Evolutionary conservation across 495 filamentous ascomycete genomes (phyloP).

Genomic region (Xylaria sp.): DNA sequence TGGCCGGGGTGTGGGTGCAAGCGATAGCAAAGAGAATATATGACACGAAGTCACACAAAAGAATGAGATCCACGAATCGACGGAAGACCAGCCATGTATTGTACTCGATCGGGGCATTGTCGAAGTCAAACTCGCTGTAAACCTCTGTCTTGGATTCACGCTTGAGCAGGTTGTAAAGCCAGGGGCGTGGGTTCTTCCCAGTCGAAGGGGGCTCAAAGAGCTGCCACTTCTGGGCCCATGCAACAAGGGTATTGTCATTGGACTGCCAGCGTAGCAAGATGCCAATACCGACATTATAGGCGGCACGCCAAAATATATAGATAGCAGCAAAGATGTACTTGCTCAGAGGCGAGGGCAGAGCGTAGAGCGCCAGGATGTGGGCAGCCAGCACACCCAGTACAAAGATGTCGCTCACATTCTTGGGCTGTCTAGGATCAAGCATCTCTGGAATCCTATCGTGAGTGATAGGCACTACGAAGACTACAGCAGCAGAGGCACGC

Average conservation of each 20-base stretch:
- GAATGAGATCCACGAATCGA: constrained; percentile 90
- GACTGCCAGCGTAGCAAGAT: constrained; percentile 89
- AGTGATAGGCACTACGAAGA: constrained; percentile 94
- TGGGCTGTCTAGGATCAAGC: constrained; percentile 91
- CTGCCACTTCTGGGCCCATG: constrained; percentile 83
- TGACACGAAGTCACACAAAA: constrained; percentile 98
- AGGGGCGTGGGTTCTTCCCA: constrained; percentile 80
- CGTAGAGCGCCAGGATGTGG: constrained; percentile 74
- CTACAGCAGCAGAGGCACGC: constrained; percentile 51
- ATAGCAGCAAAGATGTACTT: constrained; percentile 77
- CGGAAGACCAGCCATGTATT: constrained; percentile 98
- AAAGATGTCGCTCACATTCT: constrained; percentile 84
- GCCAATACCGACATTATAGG: constrained; percentile 94
- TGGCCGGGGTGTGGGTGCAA: constrained; percentile 74
- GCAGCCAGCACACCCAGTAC: constrained; percentile 81
- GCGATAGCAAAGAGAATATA: constrained; percentile 96
- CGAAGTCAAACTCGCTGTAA: constrained; percentile 90
- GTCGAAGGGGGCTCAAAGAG: constrained; percentile 85
- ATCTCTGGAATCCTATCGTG: constrained; percentile 99
- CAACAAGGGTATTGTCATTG: constrained; percentile 80
- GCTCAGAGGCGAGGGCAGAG: constrained; percentile 69
- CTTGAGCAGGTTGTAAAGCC: constrained; percentile 82
- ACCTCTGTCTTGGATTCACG: constrained; percentile 93
- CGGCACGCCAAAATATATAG: constrained; percentile 90
- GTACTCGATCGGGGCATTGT: constrained; percentile 92